Base-by-base conservation (phyloP, 768 basidiomycete genomes). In the Dacryopinax primogenitus region DNA sequence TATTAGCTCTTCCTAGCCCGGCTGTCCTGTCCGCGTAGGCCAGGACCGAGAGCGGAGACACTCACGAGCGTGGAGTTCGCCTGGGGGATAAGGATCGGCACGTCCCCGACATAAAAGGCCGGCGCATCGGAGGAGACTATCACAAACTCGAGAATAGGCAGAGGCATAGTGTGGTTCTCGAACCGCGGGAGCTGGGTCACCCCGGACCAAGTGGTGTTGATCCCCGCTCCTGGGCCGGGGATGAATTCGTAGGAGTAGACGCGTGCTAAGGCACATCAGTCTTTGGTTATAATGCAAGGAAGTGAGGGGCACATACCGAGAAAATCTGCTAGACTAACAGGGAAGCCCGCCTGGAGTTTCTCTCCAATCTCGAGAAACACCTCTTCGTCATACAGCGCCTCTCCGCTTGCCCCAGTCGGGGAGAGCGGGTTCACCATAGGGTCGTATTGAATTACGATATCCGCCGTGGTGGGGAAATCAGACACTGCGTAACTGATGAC, bases 31-130 rank as follows among this genome's bases (percentile, higher is more conserved):
- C n/a, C n/a, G n/a, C n/a, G n/a, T n/a, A n/a, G n/a, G n/a, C n/a
- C n/a, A n/a, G 23, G n/a, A 61, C 15, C 23, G 3, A 33, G 11
- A 26, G 18, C 2, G 33, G 58, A 4, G 18, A 6, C 15, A 68
- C 71, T 62, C 34, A 71, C 71, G 71, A 32, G 73, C 67, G 39
- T 77, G 78, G 66, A 78, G 72, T 64, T 78, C 78, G 13, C 76
- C 64, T 2, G 36, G 36, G 36, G 36, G 36, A 37, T 37, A 9
- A 37, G 36, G 36, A 37, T 37, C 36, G 36, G 36, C 18, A 37
- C 36, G 36, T 37, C 36, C 11, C 36, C 36, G 11, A 37, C 36
- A 37, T 37, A 37, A 18, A 37, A 37, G 11, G 36, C 11, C 36
- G 36, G 36, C 18, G 36, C 36, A 18, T 37, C 36, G 11, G 9